Evolutionary conservation across 176 grass and related monocot genomes (phyloP).

Genomic region (Oryza glumipatula): DNA sequence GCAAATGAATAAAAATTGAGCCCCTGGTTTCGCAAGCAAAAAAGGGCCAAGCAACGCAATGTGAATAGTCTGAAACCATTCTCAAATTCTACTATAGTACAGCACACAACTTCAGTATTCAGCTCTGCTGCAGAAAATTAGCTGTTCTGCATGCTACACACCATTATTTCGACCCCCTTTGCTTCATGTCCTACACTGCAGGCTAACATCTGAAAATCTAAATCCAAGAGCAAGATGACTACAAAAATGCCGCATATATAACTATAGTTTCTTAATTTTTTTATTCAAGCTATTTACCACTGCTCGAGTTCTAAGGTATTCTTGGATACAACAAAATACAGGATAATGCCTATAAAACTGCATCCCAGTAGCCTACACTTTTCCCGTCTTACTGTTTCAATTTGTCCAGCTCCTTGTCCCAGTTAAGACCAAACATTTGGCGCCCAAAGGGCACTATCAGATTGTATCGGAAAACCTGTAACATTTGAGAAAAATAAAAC

Average conservation of each 20-base stretch:
- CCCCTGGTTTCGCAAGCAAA: neutral
- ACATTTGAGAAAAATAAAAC: constrained; percentile 20
- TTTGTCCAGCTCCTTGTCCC: constrained; percentile 85
- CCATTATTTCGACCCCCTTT: neutral
- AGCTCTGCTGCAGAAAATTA: neutral
- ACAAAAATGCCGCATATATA: neutral
- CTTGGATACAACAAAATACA: constrained; percentile 25
- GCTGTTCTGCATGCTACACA: neutral
- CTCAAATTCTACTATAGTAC: neutral
- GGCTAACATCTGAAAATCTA: neutral
- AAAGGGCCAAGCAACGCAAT: neutral
- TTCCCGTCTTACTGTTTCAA: constrained; percentile 45
- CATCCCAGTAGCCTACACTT: neutral
- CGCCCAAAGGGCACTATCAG: constrained; percentile 83
- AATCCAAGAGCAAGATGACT: neutral
- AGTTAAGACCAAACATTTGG: constrained; percentile 89
- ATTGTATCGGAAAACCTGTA: constrained; percentile 88
- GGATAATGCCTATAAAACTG: neutral
- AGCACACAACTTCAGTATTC: neutral
- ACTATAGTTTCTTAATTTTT: neutral
- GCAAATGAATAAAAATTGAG: neutral
- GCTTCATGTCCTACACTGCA: neutral
- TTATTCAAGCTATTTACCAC: neutral
- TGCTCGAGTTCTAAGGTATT: constrained; percentile 35
- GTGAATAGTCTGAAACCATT: neutral